Evolutionary conservation across 176 grass and related monocot species (phyloP), one percentile per base, ranked within the genome.

Genomic region (Tillandsia leiboldiana): DNA sequence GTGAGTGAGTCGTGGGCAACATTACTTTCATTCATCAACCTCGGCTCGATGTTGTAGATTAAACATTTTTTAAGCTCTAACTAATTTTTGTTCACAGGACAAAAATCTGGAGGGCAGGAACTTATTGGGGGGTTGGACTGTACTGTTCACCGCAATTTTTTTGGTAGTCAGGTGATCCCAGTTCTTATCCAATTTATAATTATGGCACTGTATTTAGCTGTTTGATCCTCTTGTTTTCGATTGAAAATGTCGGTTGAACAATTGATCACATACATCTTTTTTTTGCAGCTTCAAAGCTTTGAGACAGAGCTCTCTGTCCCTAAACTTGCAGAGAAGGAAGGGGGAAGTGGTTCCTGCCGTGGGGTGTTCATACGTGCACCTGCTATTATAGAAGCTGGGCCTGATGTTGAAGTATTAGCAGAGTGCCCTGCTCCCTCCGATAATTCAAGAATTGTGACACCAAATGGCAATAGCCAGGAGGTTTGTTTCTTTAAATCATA

Each of bases 341-440:
- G 93, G 10, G 93, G 89, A 3, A 83, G 49, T 57, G 12, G 69
- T 70, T 80, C 70, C 22, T 92, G 79, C 50, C 88, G 93, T 75
- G 93, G 86, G 12, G 89, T 97, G 54, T 92, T 97, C 87, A 92
- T 97, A 77, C 82, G 93, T 9, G 93, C 93, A 53, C 93, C 93
- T 76, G 93, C 89, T 67, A 97, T 97, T 71, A 48, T 97, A 81
- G 89, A 92, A 77, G 93, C 79, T 14, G 93, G 93, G 9, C 64
- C 79, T 17, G 74, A 85, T 77, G 93, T 97, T 59, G 93, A 97
- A 76, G 64, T 97, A 70, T 59, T 97, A 81, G 89, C 93, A 6
- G 68, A 92, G 64, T 92, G 84, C 23, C 86, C 86, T 81, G 86
- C 92, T 73, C 87, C 89, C 3, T 50, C 76, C 29, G 77, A 85